Conservation (phyloP, 495 filamentous ascomycete genomes). For the Penicillium simplicissimum region DNA sequence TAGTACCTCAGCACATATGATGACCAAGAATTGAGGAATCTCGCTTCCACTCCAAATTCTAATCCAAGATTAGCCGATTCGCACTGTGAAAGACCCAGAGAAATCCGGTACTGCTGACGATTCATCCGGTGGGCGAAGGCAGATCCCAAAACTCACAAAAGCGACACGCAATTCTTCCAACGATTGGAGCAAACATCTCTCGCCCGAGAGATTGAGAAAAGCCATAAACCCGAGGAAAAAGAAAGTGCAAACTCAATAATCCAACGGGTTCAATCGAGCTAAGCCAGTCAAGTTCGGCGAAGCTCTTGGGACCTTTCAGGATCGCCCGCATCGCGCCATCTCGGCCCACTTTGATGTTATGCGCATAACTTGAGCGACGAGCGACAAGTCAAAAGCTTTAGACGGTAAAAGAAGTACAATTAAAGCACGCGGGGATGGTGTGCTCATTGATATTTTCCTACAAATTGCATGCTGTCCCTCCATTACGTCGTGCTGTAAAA, state of each 20-base stretch:
- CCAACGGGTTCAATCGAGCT: neutral
- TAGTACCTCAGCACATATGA: no score
- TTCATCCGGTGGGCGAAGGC: no score
- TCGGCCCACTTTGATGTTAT: constrained; percentile 46
- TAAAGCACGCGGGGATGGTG: constrained; percentile 21
- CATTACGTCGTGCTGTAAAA: neutral
- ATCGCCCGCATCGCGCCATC: constrained; percentile 40
- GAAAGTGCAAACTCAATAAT: neutral
- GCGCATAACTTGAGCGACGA: neutral
- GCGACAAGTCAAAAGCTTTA: neutral
- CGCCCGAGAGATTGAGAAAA: constrained; percentile 21
- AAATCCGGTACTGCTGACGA: no score
- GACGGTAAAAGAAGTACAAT: neutral
- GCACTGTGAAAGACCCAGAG: no score
- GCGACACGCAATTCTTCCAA: constrained; percentile 4
- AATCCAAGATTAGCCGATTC: no score
- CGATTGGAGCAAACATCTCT: constrained; percentile 12
- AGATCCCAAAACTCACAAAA: neutral
- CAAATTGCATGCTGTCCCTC: constrained; percentile 6
- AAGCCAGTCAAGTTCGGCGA: constrained; percentile 4
- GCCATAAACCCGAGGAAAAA: neutral
- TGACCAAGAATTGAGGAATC: no score
- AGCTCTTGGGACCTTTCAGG: neutral
- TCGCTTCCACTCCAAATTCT: no score
- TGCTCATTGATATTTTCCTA: constrained; percentile 16